Percentiles rank a stretch among this genome's conserved stretches.
These are phyloP conservation scores for Holtermanniella nyarrowii DNA, from an alignment of 768 basidiomycete species.

Conservation along the genomic window DNA sequence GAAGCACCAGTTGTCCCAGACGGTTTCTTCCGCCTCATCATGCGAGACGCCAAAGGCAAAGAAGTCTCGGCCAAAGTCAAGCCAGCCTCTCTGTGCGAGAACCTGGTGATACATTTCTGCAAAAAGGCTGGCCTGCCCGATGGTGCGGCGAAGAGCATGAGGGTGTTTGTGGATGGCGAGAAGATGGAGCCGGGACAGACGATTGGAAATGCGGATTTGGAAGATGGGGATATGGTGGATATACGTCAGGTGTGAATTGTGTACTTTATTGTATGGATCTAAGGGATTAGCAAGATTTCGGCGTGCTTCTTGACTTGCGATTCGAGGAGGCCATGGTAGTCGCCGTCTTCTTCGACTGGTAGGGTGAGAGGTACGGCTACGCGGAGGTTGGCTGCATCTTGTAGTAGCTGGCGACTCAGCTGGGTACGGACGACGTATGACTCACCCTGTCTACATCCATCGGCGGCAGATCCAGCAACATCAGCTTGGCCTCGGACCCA, in stretches of 20 bases:
- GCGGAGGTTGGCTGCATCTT: constrained; percentile 30
- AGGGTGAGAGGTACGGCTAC: constrained; percentile 27
- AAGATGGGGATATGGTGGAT: neutral
- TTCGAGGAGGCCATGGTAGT: neutral
- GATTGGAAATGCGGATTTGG: neutral
- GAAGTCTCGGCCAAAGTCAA: neutral
- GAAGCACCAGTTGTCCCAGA: neutral
- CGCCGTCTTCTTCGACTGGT: constrained; percentile 15
- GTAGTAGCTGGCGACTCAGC: constrained; percentile 16
- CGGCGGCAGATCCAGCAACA: constrained; percentile 32
- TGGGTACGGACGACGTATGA: neutral
- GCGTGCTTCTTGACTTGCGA: neutral
- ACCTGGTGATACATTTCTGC: neutral
- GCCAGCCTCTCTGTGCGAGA: neutral
- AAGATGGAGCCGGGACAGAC: neutral
- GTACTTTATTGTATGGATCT: neutral
- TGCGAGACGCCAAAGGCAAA: neutral
- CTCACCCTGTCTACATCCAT: constrained; percentile 33
- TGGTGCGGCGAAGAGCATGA: neutral
- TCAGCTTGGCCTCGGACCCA: constrained; percentile 31
- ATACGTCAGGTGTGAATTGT: neutral
- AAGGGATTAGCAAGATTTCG: neutral
- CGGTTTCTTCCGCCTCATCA: neutral
- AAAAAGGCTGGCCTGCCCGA: neutral
- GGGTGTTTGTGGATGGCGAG: neutral